These are phyloP conservation scores for Phlegmacium glaucopus DNA, from an alignment of 768 basidiomycete species.

Conservation along the genomic window DNA sequence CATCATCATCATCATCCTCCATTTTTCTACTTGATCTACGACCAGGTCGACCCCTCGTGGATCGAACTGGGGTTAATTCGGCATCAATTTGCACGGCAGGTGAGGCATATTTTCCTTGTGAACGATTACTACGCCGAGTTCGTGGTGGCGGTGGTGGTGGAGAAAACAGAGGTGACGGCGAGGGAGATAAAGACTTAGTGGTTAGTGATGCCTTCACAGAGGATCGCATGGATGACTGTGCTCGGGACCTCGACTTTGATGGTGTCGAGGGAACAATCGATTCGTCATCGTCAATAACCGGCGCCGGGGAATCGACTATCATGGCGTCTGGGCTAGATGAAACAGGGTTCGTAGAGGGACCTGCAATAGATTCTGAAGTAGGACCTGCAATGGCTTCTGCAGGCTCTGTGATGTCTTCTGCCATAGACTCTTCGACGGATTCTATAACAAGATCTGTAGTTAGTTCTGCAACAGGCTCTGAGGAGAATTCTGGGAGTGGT, in stretches of 20 bases:
- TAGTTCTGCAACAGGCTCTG: neutral
- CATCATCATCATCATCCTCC: constrained; percentile 18
- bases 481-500: neutral
- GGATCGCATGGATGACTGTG: constrained; percentile 10
- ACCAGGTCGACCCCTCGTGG: constrained; percentile 7
- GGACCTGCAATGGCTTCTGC: no score
- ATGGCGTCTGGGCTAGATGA: no score
- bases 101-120: constrained; percentile 9
- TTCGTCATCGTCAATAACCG: constrained; percentile 7
- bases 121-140: constrained; percentile 12
- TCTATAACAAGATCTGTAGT: no score
- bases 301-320: no score
- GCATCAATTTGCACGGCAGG: constrained; percentile 1
- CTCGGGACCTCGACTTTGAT: constrained; percentile 8
- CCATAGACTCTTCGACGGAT: no score
- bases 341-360: no score
- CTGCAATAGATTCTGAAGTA: no score
- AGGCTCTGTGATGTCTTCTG: no score
- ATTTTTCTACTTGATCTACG: constrained; percentile 9
- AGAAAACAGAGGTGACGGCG: constrained; percentile 5
- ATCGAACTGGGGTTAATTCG: constrained; percentile 7
- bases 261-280: constrained; percentile 9
- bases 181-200: constrained; percentile 1
- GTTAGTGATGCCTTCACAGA: constrained; percentile 4
- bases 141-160: constrained; percentile 7